Evolutionary conservation across 768 basidiomycete species (phyloP).

Genomic region (Amanita muscaria): DNA sequence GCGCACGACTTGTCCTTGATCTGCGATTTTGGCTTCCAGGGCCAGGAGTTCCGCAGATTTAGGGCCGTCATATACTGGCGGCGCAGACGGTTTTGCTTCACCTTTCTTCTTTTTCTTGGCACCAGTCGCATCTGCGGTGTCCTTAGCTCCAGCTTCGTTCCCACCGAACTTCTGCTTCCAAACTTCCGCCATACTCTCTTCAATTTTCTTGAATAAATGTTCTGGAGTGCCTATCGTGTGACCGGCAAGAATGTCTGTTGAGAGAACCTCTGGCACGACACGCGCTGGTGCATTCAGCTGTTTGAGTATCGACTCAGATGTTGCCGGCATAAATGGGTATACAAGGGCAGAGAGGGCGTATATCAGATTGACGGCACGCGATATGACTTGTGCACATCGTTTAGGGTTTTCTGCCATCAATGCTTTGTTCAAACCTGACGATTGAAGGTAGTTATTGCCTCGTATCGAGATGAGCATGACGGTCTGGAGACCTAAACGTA

Average conservation of each 20-base stretch:
- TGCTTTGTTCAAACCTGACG: constrained; percentile 84
- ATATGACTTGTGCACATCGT: constrained; percentile 85
- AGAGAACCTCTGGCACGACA: constrained; percentile 60
- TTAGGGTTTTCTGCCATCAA: constrained; percentile 72
- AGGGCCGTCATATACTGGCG: constrained; percentile 37
- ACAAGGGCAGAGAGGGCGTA: constrained; percentile 79
- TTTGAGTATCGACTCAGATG: constrained; percentile 65
- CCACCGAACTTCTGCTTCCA: constrained; percentile 83
- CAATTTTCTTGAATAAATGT: constrained; percentile 91
- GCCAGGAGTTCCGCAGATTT: constrained; percentile 67
- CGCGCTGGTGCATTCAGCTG: constrained; percentile 90
- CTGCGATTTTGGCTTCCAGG: constrained; percentile 65
- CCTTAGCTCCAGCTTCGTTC: constrained; percentile 16
- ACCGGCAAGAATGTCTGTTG: constrained; percentile 78
- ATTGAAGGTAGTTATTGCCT: constrained; percentile 93
- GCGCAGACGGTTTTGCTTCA: constrained; percentile 35
- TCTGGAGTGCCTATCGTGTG: constrained; percentile 81
- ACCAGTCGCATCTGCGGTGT: neutral
- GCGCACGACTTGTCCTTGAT: constrained; percentile 70
- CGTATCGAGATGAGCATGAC: constrained; percentile 85
- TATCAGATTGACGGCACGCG: constrained; percentile 87
- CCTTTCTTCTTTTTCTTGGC: constrained; percentile 48
- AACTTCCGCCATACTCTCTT: constrained; percentile 78
- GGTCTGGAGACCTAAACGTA: constrained; percentile 78
- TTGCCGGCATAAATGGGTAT: constrained; percentile 96